A percentile compares a stretch with the other conserved stretches of the same genome.
Evolutionary conservation across 176 grass and related monocot genomes (phyloP).

Genomic region (Secale cereale): DNA sequence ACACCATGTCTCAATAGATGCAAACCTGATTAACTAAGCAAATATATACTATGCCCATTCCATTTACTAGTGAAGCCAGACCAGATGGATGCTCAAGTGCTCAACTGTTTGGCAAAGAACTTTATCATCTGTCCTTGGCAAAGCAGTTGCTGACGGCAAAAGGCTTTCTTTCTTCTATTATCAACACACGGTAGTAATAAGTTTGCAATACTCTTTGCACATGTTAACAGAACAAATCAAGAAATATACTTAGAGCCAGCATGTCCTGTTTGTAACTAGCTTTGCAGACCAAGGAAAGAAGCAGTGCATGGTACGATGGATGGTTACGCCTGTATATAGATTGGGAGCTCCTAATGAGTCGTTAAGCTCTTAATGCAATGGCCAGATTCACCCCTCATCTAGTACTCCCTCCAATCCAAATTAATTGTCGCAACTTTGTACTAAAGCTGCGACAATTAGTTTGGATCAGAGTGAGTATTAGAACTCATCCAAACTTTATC

Average conservation of each 20-base stretch:
- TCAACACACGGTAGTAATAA: background rate
- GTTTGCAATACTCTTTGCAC: background rate
- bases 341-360: background rate
- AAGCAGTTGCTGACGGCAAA: background rate
- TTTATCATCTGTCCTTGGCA: background rate
- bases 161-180: background rate
- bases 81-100: background rate
- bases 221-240: background rate
- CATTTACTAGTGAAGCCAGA: background rate
- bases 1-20: background rate
- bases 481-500: background rate
- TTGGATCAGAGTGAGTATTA: too few relatives aligned
- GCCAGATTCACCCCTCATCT: too few relatives aligned
- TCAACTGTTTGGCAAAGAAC: background rate
- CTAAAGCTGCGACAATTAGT: too few relatives aligned
- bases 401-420: too few relatives aligned
- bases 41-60: background rate
- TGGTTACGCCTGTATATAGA: background rate
- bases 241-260: background rate
- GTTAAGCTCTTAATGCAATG: background rate
- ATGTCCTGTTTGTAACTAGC: background rate
- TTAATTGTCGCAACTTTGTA: too few relatives aligned
- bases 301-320: background rate
- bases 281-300: background rate
- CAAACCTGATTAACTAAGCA: background rate